phyloP scores from a whole-genome alignment of 2,329 filamentous ascomycete genomes.

The Boeremia lycopersici region DNA sequence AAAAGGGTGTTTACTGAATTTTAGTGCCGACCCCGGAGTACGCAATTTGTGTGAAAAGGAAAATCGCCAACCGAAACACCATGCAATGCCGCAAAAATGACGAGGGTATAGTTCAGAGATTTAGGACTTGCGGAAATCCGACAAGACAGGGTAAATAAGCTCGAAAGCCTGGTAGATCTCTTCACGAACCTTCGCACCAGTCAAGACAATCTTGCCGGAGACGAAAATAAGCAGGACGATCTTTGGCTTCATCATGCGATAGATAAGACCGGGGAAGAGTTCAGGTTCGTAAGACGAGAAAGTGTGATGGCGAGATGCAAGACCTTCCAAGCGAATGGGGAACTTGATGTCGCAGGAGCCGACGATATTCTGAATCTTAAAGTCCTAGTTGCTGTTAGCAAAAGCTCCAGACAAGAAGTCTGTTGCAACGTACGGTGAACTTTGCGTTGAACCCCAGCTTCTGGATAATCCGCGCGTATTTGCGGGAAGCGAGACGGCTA shows the following conservation, averaged over 20 bases:
- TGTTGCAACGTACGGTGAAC: constrained; percentile 67
- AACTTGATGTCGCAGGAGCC: constrained; percentile 99
- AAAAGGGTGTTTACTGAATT: constrained; percentile 35
- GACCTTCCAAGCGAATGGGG: constrained; percentile 92
- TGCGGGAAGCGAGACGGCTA: constrained; percentile 93
- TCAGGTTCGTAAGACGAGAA: constrained; percentile 96
- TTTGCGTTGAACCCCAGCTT: constrained; percentile 99
- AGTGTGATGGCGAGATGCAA: constrained; percentile 97
- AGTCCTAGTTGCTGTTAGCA: constrained; percentile 62
- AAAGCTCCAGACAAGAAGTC: constrained; percentile 16
- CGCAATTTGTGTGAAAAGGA: constrained; percentile 24
- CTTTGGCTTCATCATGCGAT: constrained; percentile 99
- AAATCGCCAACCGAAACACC: constrained; percentile 42
- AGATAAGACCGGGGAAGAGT: constrained; percentile 98
- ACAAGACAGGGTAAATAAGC: constrained; percentile 37
- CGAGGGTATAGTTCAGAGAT: constrained; percentile 25
- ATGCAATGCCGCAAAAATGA: constrained; percentile 49
- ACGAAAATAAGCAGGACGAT: constrained; percentile 98
- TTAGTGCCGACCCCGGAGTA: constrained; percentile 30
- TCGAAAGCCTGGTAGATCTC: constrained; percentile 70
- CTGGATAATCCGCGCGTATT: constrained; percentile 99
- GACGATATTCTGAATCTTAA: constrained; percentile 97
- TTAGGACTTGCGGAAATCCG: constrained; percentile 69
- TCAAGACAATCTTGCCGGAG: constrained; percentile 96
- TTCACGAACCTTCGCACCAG: constrained; percentile 95